These are phyloP conservation scores for Hypomyces perniciosus DNA, from an alignment of 2,329 filamentous ascomycete genomes.

Conservation along the genomic window DNA sequence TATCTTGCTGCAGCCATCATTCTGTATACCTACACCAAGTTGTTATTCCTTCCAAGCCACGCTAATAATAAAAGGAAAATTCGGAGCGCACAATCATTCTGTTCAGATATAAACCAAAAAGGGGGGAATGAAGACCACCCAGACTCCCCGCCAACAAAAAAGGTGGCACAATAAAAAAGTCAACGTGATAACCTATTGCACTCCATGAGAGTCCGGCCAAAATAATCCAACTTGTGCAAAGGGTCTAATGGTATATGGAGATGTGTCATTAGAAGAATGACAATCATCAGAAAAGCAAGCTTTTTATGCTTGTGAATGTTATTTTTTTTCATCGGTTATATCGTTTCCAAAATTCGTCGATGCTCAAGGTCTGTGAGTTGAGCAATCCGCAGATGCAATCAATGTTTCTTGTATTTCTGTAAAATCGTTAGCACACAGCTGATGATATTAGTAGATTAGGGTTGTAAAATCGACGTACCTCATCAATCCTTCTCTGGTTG, in stretches of 20 bases:
- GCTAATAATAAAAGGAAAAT: not conserved
- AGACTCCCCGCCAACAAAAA: constrained; percentile 1
- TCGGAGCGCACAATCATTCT: constrained; percentile 7
- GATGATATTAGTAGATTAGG: too few relatives aligned
- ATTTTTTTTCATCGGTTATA: not conserved
- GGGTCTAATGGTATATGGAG: not conserved
- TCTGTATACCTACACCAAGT: constrained; percentile 9
- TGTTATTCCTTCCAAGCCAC: not conserved
- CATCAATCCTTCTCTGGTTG: constrained; percentile 74
- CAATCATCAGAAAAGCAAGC: not conserved
- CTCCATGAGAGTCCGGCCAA: not conserved
- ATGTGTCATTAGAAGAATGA: not conserved
- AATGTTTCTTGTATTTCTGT: constrained; percentile 42
- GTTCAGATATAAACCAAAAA: constrained; percentile 6
- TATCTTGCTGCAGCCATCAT: constrained; percentile 9
- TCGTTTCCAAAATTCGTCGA: not conserved
- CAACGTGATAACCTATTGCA: not conserved
- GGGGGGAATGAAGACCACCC: not conserved
- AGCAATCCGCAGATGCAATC: not conserved
- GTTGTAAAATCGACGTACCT: constrained; percentile 59
- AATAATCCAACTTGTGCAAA: not conserved
- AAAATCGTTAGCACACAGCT: constrained; percentile 4
- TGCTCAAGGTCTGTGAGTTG: not conserved
- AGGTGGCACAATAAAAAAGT: not conserved
- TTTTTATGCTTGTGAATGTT: not conserved